Conservation (phyloP, 768 basidiomycete species). For the Mycena metata region DNA sequence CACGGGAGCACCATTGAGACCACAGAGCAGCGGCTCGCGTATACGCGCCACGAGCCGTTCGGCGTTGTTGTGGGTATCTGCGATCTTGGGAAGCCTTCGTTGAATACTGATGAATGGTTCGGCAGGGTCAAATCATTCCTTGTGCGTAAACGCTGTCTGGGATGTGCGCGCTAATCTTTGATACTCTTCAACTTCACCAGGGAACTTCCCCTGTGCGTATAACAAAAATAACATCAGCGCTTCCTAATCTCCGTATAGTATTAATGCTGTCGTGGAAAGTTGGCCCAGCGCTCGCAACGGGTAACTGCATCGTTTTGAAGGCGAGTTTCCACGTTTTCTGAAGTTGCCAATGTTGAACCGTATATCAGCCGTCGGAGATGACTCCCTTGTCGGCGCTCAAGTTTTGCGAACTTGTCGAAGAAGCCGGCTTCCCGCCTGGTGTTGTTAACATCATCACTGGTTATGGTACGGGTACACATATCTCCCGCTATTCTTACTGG, state of each 20-base stretch:
- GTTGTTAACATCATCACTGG: constrained; percentile 79
- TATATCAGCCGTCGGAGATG: constrained; percentile 70
- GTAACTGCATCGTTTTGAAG: constrained; percentile 74
- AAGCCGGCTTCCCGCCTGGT: constrained; percentile 80
- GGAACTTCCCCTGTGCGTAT: constrained; percentile 72
- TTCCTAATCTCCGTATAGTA: constrained; percentile 18
- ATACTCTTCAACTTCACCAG: constrained; percentile 49
- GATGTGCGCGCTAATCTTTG: not conserved
- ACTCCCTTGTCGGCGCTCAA: constrained; percentile 73
- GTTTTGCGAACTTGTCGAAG: constrained; percentile 63
- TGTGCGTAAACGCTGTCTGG: constrained; percentile 31
- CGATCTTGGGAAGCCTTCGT: not conserved
- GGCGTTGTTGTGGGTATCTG: constrained; percentile 56
- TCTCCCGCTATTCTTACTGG: constrained; percentile 28
- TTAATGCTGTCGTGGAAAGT: constrained; percentile 48
- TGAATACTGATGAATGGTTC: not conserved
- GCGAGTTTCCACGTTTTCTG: constrained; percentile 13
- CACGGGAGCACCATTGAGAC: constrained; percentile 73
- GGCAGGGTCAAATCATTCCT: constrained; percentile 59
- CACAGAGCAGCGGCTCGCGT: constrained; percentile 60
- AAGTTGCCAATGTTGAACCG: not conserved
- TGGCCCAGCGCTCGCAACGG: constrained; percentile 53
- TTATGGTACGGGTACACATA: constrained; percentile 67
- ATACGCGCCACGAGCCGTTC: constrained; percentile 74
- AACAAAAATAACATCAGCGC: not conserved